Conservation (phyloP, 208 protist species). For the Endotrypanum monterogeii region DNA sequence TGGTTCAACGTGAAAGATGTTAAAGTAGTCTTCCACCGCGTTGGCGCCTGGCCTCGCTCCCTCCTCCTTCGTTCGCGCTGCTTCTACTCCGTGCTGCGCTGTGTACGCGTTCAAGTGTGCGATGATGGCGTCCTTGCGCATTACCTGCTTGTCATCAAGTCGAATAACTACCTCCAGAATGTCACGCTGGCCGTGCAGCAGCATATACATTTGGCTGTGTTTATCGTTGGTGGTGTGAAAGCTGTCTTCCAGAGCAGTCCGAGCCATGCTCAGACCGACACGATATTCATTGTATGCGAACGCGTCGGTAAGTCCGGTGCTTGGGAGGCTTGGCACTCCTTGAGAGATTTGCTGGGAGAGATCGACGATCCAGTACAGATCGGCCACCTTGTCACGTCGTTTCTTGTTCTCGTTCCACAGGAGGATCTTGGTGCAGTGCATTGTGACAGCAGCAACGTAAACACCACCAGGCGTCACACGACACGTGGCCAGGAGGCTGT, state of each 20-base stretch:
- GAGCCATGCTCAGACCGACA: constrained; percentile 77
- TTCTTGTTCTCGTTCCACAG: constrained; percentile 81
- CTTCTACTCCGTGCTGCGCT: constrained; percentile 45
- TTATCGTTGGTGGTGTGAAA: constrained; percentile 64
- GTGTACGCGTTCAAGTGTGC: constrained; percentile 67
- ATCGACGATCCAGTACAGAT: constrained; percentile 74
- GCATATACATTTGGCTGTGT: constrained; percentile 76
- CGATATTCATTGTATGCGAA: constrained; percentile 74
- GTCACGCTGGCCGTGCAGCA: constrained; percentile 74
- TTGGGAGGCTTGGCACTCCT: constrained; percentile 13
- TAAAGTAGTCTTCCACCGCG: constrained; percentile 60
- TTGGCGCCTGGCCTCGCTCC: constrained; percentile 1
- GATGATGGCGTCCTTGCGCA: constrained; percentile 68
- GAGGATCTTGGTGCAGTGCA: constrained; percentile 61
- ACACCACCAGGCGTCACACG: constrained; percentile 68
- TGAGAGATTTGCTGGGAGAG: constrained; percentile 40
- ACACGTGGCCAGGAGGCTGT: constrained; percentile 44
- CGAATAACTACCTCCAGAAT: constrained; percentile 78
- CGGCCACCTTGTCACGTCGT: constrained; percentile 60
- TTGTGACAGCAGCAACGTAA: constrained; percentile 71
- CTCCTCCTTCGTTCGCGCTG: constrained; percentile 30
- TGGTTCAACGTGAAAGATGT: constrained; percentile 78
- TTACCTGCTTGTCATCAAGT: constrained; percentile 70
- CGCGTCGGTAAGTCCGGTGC: constrained; percentile 33
- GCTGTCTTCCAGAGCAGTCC: constrained; percentile 47